Evolutionary conservation across 2,329 filamentous ascomycete species (phyloP).

Genomic region (Fusarium subtropicale): DNA sequence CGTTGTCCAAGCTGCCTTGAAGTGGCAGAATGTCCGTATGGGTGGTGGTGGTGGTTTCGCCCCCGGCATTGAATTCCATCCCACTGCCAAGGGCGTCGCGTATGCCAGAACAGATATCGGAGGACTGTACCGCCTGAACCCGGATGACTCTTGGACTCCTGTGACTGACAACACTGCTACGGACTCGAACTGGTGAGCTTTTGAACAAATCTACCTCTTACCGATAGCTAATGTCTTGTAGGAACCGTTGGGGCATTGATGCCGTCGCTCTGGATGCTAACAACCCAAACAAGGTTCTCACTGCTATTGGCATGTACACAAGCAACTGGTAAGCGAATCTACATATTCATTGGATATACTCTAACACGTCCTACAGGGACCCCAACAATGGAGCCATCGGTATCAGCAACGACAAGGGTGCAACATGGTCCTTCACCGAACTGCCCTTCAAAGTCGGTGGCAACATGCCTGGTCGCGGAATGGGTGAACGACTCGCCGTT

Average conservation of each 20-base stretch:
- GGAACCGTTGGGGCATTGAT: constrained; percentile 68
- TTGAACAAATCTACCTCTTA: rapidly evolving
- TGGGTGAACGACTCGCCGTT: constrained; percentile 68
- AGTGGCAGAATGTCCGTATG: constrained; percentile 37
- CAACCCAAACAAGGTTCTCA: constrained; percentile 63
- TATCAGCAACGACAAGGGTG: constrained; percentile 64
- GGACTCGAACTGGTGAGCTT: constrained; percentile 18
- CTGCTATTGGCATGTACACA: constrained; percentile 69
- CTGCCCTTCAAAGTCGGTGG: constrained; percentile 71
- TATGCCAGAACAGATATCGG: constrained; percentile 39
- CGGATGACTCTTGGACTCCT: constrained; percentile 37
- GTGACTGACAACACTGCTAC: constrained; percentile 29
- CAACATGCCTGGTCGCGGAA: constrained; percentile 71
- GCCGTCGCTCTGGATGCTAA: constrained; percentile 67
- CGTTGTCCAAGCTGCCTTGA: constrained; percentile 17
- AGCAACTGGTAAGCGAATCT: constrained; percentile 56
- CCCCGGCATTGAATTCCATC: constrained; percentile 38
- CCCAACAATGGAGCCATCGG: constrained; percentile 67
- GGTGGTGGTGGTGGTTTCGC: constrained; percentile 36
- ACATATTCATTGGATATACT: rapidly evolving
- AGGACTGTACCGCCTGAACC: constrained; percentile 36
- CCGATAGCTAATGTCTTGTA: constrained; percentile 33
- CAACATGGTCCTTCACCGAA: constrained; percentile 61
- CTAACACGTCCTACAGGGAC: constrained; percentile 58
- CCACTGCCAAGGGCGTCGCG: constrained; percentile 31